These are phyloP conservation scores for Astrephomene gubernaculifera DNA, from an alignment of 139 green algal species.

Conservation along the genomic window DNA sequence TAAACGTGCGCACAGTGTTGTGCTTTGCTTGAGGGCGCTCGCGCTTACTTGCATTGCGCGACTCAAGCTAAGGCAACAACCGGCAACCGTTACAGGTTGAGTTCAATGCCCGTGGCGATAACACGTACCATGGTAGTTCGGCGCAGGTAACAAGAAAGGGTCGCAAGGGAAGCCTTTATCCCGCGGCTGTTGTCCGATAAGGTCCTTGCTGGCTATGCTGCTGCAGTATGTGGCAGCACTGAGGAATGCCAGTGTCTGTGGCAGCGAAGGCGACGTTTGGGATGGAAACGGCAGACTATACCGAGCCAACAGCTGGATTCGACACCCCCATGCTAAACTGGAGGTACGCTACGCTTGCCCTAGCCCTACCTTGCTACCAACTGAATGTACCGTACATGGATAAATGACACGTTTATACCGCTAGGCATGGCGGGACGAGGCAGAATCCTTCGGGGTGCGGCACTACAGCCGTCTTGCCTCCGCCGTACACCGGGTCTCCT, in stretches of 20 bases:
- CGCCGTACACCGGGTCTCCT: neutral
- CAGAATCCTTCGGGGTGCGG: neutral
- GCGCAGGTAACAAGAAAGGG: too few species aligned
- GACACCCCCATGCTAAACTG: neutral
- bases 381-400: neutral
- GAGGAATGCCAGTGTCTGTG: neutral
- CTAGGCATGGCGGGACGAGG: neutral
- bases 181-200: neutral
- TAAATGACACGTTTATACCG: neutral
- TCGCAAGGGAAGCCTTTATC: too few species aligned
- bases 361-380: neutral
- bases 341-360: neutral
- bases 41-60: neutral
- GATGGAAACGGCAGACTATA: neutral
- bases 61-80: neutral
- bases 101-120: neutral
- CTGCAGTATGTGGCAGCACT: neutral
- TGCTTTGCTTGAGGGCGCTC: neutral
- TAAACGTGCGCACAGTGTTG: neutral
- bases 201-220: neutral
- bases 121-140: neutral
- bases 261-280: neutral
- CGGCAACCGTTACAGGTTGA: neutral
- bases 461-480: neutral
- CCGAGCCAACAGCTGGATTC: neutral